These are phyloP conservation scores for Blastocladiella emersonii DNA, from an alignment of 371 early-diverging fungal genomes.

Conservation along the genomic window DNA sequence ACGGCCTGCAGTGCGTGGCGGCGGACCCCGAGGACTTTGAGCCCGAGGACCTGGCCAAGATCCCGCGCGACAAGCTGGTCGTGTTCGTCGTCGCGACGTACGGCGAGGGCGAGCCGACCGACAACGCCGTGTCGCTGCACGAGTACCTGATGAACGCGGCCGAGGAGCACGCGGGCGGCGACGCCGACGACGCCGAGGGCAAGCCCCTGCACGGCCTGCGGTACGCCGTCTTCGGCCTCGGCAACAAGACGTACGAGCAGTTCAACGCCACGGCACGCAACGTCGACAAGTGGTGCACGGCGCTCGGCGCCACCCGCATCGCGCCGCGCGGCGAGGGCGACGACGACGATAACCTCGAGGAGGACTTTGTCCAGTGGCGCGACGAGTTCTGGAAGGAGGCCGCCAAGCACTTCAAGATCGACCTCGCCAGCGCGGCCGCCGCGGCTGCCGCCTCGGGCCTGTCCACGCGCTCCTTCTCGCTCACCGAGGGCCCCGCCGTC, in stretches of 20 bases:
- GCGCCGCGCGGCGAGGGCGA: conserved; percentile 86
- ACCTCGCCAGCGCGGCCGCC: conserved; percentile 21
- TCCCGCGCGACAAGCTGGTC: conserved; percentile 45
- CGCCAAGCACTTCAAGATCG: conserved; percentile 55
- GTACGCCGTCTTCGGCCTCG: conserved; percentile 84
- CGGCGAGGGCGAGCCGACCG: conserved; percentile 84
- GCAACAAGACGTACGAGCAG: conserved; percentile 94
- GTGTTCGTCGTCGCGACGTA: conserved; percentile 83
- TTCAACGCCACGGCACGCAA: conserved; percentile 69
- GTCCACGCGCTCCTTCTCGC: conserved; percentile 26
- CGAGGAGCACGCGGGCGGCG: conserved; percentile 37
- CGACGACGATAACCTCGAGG: conserved; percentile 88
- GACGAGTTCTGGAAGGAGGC: conserved; percentile 63
- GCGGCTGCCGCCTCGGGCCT: conserved; percentile 22
- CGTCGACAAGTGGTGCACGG: conserved; percentile 43
- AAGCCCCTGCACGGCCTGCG: conserved; percentile 46
- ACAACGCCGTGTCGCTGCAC: conserved; percentile 78
- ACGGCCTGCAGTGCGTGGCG: conserved; percentile 58
- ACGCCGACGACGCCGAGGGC: conserved; percentile 29
- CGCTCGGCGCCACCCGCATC: conserved; percentile 61
- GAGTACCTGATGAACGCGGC: conserved; percentile 43
- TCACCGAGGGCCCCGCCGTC: conserved; percentile 10
- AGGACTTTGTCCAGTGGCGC: conserved; percentile 89
- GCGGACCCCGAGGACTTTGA: conserved; percentile 82
- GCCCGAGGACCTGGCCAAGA: conserved; percentile 50